phyloP scores from a whole-genome alignment of 2,329 filamentous ascomycete species.

The Claviceps cyperi region DNA sequence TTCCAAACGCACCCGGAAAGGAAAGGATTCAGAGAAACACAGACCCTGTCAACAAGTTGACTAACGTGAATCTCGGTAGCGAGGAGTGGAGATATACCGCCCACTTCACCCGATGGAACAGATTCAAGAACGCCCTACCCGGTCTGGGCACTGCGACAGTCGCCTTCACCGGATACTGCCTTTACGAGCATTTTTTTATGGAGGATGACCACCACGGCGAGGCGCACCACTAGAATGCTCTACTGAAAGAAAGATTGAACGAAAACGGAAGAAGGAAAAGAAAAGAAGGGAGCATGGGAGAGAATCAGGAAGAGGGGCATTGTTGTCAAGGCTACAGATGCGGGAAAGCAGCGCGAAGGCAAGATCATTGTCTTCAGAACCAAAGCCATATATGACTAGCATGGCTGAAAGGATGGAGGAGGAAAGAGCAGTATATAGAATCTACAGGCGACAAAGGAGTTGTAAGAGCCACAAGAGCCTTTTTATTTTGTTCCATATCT shows the following conservation, averaged over 20 bases:
- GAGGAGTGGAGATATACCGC: slow-evolving; percentile 93
- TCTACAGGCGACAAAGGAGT: background rate
- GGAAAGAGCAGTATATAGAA: slow-evolving; percentile 1
- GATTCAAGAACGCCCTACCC: slow-evolving; percentile 75
- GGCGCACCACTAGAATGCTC: slow-evolving; percentile 23
- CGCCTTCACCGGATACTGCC: slow-evolving; percentile 80
- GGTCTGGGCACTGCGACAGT: slow-evolving; percentile 86
- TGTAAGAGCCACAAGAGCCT: background rate
- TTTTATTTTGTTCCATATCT: background rate
- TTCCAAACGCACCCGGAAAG: background rate
- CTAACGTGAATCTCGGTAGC: slow-evolving; percentile 31
- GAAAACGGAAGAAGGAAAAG: background rate
- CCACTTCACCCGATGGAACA: slow-evolving; percentile 74
- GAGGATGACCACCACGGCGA: slow-evolving; percentile 50
- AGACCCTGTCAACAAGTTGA: too few species aligned
- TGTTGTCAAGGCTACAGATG: background rate
- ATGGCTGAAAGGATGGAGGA: background rate
- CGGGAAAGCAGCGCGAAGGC: background rate
- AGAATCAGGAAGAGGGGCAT: too few species aligned
- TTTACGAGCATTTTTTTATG: slow-evolving; percentile 78
- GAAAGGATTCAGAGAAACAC: too few species aligned
- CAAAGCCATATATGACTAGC: background rate
- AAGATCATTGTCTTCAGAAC: background rate
- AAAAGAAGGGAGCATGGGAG: too few species aligned
- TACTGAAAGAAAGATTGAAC: background rate